Base-by-base conservation (phyloP, 441 rosid genomes). In the Mallotus repandus region DNA sequence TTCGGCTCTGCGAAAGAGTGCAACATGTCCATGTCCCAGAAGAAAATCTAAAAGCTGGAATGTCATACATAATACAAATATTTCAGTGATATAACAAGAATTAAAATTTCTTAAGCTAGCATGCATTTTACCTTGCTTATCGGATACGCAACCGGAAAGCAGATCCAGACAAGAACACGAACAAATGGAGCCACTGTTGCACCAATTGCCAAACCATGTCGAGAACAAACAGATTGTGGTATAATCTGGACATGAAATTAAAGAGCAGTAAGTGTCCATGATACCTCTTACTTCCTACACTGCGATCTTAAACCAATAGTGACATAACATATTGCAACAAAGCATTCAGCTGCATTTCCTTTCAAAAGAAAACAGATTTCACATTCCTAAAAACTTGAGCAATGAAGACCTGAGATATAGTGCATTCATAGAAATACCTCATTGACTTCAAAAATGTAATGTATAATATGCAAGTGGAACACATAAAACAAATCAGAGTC, bases 181-280 rank as follows among this genome's bases (percentile, higher is more conserved):
- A 94, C 98, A 71, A 86, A 62, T 16, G 97, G 97, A 70, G 97
- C 85, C 84, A 94, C 91, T 9, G 92, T 76, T 45, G 97, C 92
- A 70, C 98, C 97, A 76, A 92, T 86, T 22, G 94, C 97, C 84
- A 94, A 82, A 76, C 98, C 98, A 84, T 94, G 67, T 59, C 95
- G 87, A 69, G 97, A 87, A 84, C 97, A 94, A 54, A 94, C 81
- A n/a, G 98, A 83, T 66, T 94, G 98, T 10, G 98, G 97, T 78
- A 94, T 85, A 75, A 92, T 90, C 98, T 92, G 89, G 77, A 78
- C 22, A 78, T 48, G 0, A 74, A 46, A 52, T 29, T 6, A 32
- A 64, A 29, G 9, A 54, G 21, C 38, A 61, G 45, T 45, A 16
- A 68, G 57, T 52, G 55, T 59, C 53, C 9, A 65, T 43, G 21